These are phyloP conservation scores for Rutstroemia sp. DNA, from an alignment of 2,329 filamentous ascomycete species.

Conservation along the genomic window DNA sequence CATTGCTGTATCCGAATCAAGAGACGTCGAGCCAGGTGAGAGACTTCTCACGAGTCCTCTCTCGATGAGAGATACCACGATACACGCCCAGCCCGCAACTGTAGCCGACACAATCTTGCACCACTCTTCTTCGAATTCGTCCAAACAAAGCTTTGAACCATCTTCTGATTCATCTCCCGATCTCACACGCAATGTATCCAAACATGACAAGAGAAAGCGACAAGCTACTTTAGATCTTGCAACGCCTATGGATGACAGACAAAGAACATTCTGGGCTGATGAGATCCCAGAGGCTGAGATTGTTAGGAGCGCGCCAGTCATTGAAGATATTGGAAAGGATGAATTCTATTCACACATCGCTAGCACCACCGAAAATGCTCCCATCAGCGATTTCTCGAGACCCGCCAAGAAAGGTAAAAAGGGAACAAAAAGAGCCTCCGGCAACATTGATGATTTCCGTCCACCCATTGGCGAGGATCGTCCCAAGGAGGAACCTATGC, in stretches of 20 bases:
- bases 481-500: slow-evolving; percentile 8
- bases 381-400: slow-evolving; percentile 22
- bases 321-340: slow-evolving; percentile 25
- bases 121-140: not conserved
- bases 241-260: slow-evolving; percentile 9
- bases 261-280: slow-evolving; percentile 25
- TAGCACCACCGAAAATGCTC: slow-evolving; percentile 18
- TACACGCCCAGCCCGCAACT: not conserved
- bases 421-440: slow-evolving; percentile 28
- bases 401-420: slow-evolving; percentile 34
- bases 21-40: slow-evolving; percentile 1
- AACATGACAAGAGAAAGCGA: slow-evolving; percentile 29
- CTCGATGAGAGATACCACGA: not conserved
- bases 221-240: slow-evolving; percentile 19
- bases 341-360: slow-evolving; percentile 27
- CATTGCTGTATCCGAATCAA: not conserved
- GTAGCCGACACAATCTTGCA: not conserved
- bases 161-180: not conserved
- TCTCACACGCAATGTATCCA: slow-evolving; percentile 18
- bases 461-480: slow-evolving; percentile 6
- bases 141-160: not conserved
- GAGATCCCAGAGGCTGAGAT: slow-evolving; percentile 27
- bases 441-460: slow-evolving; percentile 6
- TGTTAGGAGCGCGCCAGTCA: slow-evolving; percentile 23
- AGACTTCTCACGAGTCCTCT: not conserved